phyloP scores from a whole-genome alignment of 441 rosid species.

The Jatropha multifida region DNA sequence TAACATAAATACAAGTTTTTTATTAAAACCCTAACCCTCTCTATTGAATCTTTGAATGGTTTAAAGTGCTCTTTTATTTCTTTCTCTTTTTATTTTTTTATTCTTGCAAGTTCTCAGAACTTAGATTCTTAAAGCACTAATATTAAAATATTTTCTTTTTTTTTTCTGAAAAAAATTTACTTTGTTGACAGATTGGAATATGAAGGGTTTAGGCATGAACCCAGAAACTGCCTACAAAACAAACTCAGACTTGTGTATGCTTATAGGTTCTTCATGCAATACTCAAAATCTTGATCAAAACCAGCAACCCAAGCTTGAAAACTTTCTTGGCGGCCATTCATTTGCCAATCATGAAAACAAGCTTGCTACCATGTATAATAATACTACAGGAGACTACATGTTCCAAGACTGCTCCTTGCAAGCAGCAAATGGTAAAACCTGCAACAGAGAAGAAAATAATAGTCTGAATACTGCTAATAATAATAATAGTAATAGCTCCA shows the following conservation, averaged over 20 bases:
- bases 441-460: conserved; percentile 29
- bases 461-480: conserved; percentile 10
- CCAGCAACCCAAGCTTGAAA: conserved; percentile 73
- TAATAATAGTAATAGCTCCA: conserved; percentile 30
- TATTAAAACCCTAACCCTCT: conserved; percentile 23
- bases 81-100: background rate
- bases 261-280: conserved; percentile 55
- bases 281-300: conserved; percentile 30
- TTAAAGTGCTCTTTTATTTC: background rate
- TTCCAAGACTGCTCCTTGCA: conserved; percentile 33
- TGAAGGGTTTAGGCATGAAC: conserved; percentile 44
- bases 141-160: background rate
- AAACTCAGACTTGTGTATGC: conserved; percentile 30
- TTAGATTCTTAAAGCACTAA: background rate
- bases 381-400: conserved; percentile 28
- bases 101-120: background rate
- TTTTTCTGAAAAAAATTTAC: background rate
- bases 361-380: conserved; percentile 20
- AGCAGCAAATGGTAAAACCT: conserved; percentile 19
- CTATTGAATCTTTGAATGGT: conserved; percentile 2
- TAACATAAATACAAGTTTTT: background rate
- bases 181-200: conserved; percentile 57
- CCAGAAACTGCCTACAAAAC: conserved; percentile 28
- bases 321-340: conserved; percentile 71
- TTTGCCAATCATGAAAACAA: conserved; percentile 34